Percentiles rank a stretch among this genome's conserved stretches.
These are phyloP conservation scores for Tagetes patula DNA, from an alignment of 129 eudicot species.

Conservation along the genomic window DNA sequence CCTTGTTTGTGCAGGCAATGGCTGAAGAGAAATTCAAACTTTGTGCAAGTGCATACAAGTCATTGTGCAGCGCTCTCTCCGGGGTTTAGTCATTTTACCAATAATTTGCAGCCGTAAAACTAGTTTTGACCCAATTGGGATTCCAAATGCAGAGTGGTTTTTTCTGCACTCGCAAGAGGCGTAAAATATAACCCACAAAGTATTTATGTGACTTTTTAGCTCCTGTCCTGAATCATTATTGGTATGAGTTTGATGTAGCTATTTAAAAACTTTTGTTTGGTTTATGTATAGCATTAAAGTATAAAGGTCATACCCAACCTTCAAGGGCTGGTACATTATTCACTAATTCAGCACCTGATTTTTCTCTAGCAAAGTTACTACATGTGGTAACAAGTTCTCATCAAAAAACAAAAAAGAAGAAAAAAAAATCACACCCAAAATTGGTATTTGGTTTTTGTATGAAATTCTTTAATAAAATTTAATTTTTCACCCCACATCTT, in stretches of 20 bases:
- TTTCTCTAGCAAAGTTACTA: too few relatives aligned
- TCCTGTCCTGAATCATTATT: not conserved
- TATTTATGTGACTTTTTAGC: not conserved
- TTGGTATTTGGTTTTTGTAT: not conserved
- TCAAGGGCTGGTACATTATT: too few relatives aligned
- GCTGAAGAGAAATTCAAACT: slow-evolving; percentile 92
- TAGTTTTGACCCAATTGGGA: not conserved
- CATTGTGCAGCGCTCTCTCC: slow-evolving; percentile 69
- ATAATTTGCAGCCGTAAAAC: not conserved
- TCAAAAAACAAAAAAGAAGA: not conserved
- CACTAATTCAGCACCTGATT: too few relatives aligned
- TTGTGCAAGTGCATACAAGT: slow-evolving; percentile 74
- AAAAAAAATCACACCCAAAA: not conserved
- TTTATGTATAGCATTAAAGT: not conserved
- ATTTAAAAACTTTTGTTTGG: not conserved
- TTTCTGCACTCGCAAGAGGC: not conserved
- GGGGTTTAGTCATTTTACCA: slow-evolving; percentile 26
- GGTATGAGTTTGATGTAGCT: slow-evolving; percentile 6
- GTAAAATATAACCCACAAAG: not conserved
- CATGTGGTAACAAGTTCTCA: too few relatives aligned
- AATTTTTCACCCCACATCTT: not conserved
- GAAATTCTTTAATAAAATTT: not conserved
- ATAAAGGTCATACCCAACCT: not conserved
- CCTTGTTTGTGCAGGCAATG: slow-evolving; percentile 51
- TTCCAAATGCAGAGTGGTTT: not conserved